A percentile compares a stretch with the other conserved stretches of the same genome.
These are phyloP conservation scores for Balamuthia mandrillaris DNA, from an alignment of 208 protist species.

Conservation along the genomic window DNA sequence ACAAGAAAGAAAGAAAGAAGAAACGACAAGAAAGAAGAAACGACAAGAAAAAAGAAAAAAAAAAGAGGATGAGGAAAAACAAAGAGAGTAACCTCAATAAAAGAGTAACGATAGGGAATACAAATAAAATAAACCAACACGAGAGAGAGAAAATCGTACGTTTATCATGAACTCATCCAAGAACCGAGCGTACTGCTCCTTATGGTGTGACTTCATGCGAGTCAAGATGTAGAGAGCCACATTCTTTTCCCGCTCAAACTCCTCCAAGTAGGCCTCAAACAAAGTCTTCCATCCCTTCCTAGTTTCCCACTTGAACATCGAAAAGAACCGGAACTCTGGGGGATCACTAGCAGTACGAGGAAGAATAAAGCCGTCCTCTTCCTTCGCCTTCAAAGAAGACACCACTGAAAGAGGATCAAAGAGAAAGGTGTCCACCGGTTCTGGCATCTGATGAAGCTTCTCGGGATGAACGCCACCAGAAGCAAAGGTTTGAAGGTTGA, in stretches of 20 bases:
- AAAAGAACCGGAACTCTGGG: slow-evolving; percentile 45
- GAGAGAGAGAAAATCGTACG: background rate
- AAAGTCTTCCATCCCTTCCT: slow-evolving; percentile 58
- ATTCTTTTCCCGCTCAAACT: slow-evolving; percentile 24
- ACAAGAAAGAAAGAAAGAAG: no score
- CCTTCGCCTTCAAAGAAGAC: background rate
- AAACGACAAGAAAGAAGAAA: no score
- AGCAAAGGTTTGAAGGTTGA: slow-evolving; percentile 41
- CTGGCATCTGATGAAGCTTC: slow-evolving; percentile 10
- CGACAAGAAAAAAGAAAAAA: no score
- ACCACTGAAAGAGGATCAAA: slow-evolving; percentile 26
- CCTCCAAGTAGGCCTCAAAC: slow-evolving; percentile 42
- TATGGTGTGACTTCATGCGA: background rate
- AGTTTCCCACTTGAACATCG: slow-evolving; percentile 62
- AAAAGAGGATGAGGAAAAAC: no score
- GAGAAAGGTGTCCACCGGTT: slow-evolving; percentile 40
- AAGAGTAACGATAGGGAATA: no score
- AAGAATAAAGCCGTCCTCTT: slow-evolving; percentile 17
- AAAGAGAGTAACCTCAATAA: background rate
- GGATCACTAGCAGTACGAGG: background rate
- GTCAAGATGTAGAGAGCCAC: slow-evolving; percentile 37
- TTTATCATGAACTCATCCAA: background rate
- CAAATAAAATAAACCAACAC: background rate
- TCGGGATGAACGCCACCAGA: background rate
- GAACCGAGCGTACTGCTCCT: slow-evolving; percentile 13